Evolutionary conservation across 805 yeast species (phyloP), one percentile per base, ranked within the genome.

Genomic region (Candida ipomoeae): DNA sequence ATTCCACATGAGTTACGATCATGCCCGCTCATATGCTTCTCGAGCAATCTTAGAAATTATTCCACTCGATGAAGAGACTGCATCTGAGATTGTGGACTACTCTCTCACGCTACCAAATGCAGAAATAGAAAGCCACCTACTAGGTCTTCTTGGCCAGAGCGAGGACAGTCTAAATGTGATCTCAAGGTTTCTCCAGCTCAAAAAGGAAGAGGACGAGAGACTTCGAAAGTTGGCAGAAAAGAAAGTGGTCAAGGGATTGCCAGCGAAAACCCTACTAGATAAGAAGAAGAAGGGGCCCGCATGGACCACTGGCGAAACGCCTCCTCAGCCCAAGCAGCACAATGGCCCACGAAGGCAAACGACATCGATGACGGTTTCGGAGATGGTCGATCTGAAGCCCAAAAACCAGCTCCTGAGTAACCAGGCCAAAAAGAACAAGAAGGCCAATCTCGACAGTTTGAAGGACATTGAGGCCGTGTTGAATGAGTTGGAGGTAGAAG

Each of bases 391-490:
- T 26, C 11, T 58, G 44, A 74, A 69, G 33, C 77, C 77, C 0
- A 59, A 69, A 2, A 60, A 56, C 17, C 57, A 63, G 39, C 45
- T 44, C 50, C 51, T 54, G 50, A 56, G 50, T 29, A 66, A 48
- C 39, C 70, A 51, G 56, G 66, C 59, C 46, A 70, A 61, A 57
- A 65, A 59, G 52, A 63, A 57, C 53, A 73, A 68, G 62, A 75
- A 66, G 65, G 74, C 69, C 54, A 82, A 78, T 59, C 63, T 83
- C 6, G 83, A 80, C 37, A 77, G 48, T 23, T 63, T 87, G 48
- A 74, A 80, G 44, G 92, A 86, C 51, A 75, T 87, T 6, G 90
- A 86, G 51, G 80, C 81, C 1, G 83, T 83, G 0, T 66, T 86
- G 40, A 67, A 73, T 54, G 77, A 81, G 51, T 62, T 83, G 57